These are phyloP conservation scores for Aspergillus melleus DNA, from an alignment of 2,329 filamentous ascomycete species.

Conservation along the genomic window DNA sequence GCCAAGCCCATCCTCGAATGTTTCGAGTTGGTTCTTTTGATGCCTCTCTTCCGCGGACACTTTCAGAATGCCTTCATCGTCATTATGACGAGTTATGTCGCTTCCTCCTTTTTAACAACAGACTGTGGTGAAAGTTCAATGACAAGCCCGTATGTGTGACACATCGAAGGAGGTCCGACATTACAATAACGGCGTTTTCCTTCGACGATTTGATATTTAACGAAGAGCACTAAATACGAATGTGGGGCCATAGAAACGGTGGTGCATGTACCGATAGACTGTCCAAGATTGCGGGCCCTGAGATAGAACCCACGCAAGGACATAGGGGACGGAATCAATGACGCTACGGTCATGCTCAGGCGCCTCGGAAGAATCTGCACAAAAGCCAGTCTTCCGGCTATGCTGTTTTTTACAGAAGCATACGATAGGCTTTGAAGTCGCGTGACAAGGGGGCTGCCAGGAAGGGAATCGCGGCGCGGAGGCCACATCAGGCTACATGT, in stretches of 20 bases:
- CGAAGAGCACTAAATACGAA: no score
- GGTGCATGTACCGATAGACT: slow-evolving; percentile 22
- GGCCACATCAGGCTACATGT: background rate
- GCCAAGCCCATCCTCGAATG: no score
- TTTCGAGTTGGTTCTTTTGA: no score
- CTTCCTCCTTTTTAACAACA: no score
- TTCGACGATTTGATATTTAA: no score
- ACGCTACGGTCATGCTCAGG: slow-evolving; percentile 21
- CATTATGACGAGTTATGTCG: no score
- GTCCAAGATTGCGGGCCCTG: slow-evolving; percentile 15
- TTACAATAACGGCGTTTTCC: no score
- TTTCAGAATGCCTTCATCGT: no score
- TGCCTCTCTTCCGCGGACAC: no score
- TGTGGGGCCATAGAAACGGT: slow-evolving; percentile 21
- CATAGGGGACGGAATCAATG: slow-evolving; percentile 20
- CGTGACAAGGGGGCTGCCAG: background rate
- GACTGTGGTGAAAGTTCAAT: no score
- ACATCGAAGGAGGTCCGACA: no score
- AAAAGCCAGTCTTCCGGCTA: slow-evolving; percentile 2
- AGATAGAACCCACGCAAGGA: slow-evolving; percentile 8
- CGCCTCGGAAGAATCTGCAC: slow-evolving; percentile 1
- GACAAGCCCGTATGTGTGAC: no score
- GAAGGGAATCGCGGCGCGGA: background rate
- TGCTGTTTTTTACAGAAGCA: slow-evolving; percentile 7
- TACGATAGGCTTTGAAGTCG: slow-evolving; percentile 1